Conservation (phyloP, 768 basidiomycete species). For the Xerocomus brunneocitrinus region DNA sequence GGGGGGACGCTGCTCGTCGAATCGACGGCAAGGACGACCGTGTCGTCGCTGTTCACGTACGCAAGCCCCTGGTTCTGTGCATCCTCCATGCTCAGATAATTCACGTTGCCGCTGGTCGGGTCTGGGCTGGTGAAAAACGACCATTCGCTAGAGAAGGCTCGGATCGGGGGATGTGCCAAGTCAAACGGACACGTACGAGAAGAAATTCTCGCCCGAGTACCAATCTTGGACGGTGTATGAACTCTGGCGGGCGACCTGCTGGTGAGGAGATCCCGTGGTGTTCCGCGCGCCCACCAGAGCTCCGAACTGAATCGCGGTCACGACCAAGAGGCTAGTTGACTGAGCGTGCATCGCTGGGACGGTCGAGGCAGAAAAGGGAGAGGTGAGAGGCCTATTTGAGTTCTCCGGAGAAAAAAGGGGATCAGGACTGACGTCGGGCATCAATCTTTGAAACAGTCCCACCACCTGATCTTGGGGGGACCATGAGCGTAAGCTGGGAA, state of each 20-base stretch:
- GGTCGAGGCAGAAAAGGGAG: neutral
- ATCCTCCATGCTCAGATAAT: conserved; percentile 45
- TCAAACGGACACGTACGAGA: conserved; percentile 40
- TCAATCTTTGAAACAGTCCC: neutral
- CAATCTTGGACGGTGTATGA: conserved; percentile 33
- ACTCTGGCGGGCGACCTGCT: neutral
- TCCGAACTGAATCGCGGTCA: conserved; percentile 26
- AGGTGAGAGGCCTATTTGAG: neutral
- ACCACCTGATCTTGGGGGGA: neutral
- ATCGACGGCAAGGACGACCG: conserved; percentile 59
- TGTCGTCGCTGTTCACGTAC: conserved; percentile 49
- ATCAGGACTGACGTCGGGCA: neutral
- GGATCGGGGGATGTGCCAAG: neutral
- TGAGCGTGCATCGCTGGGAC: conserved; percentile 18
- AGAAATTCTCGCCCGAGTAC: conserved; percentile 46
- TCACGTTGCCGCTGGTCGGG: conserved; percentile 68
- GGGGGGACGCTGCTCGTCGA: conserved; percentile 40
- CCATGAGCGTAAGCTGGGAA: neutral
- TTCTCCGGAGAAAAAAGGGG: neutral
- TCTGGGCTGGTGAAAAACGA: conserved; percentile 55
- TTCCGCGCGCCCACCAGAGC: conserved; percentile 26
- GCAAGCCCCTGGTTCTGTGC: conserved; percentile 53
- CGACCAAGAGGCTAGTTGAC: conserved; percentile 23
- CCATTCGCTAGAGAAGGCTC: conserved; percentile 45
- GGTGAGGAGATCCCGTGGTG: neutral